Evolutionary conservation across 345 rosid species (phyloP).

Genomic region (Lepidium didymum): DNA sequence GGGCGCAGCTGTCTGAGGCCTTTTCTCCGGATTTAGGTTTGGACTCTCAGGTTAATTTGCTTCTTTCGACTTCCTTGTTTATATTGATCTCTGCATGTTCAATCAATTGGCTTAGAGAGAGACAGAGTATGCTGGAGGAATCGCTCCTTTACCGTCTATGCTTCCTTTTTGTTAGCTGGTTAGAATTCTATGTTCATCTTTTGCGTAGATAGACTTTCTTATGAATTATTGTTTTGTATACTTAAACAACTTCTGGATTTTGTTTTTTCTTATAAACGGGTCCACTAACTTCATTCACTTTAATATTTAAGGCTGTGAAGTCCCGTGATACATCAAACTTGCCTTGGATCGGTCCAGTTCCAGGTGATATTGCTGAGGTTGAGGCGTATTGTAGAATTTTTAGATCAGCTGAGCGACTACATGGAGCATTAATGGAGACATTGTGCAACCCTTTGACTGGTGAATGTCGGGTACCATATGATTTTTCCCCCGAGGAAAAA

Average conservation of each 20-base stretch:
- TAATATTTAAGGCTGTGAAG: conserved; percentile 34
- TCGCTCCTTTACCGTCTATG: background rate
- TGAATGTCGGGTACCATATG: conserved; percentile 73
- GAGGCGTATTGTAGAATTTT: conserved; percentile 96
- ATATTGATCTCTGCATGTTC: background rate
- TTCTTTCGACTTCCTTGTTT: background rate
- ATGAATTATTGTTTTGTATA: background rate
- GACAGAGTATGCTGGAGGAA: background rate
- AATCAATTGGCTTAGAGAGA: conserved; percentile 14
- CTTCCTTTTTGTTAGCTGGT: background rate
- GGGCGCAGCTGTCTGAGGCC: conserved; percentile 55
- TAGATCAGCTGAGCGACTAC: conserved; percentile 76
- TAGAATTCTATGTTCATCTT: background rate
- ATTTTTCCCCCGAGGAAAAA: conserved; percentile 67
- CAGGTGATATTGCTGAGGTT: conserved; percentile 95
- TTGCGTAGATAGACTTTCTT: background rate
- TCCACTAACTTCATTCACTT: conserved; percentile 26
- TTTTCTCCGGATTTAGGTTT: conserved; percentile 51
- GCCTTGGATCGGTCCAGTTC: conserved; percentile 90
- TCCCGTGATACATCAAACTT: conserved; percentile 58
- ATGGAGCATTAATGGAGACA: conserved; percentile 83
- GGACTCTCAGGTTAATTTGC: conserved; percentile 62
- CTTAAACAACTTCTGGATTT: background rate
- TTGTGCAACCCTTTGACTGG: conserved; percentile 95
- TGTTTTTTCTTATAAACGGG: background rate